Evolutionary conservation across 2,329 filamentous ascomycete genomes (phyloP).

Genomic region (Pyrenochaeta sp.): DNA sequence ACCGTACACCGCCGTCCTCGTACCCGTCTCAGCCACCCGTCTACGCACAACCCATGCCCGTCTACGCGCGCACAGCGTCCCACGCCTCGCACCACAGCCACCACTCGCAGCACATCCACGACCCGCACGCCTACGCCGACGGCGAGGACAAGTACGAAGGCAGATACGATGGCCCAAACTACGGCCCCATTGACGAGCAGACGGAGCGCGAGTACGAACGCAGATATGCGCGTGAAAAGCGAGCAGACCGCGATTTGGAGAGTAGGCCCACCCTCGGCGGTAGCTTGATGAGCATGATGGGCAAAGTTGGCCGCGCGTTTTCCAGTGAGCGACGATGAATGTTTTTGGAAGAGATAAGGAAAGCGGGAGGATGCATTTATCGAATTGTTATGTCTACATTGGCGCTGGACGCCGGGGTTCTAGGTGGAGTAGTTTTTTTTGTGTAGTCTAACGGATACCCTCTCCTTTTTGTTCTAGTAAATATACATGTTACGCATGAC

Average conservation of each 20-base stretch:
- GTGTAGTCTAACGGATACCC: neutral
- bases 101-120: constrained; percentile 3
- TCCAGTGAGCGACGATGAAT: constrained; percentile 15
- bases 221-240: constrained; percentile 22
- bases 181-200: constrained; percentile 20
- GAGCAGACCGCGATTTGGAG: constrained; percentile 19
- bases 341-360: no score
- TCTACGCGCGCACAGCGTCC: constrained; percentile 8
- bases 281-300: constrained; percentile 28
- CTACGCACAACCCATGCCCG: constrained; percentile 4
- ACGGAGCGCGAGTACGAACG: constrained; percentile 23
- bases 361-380: neutral
- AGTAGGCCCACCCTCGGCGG: constrained; percentile 39
- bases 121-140: constrained; percentile 14
- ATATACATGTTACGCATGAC: no score
- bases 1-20: neutral
- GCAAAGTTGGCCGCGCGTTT: constrained; percentile 18
- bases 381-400: neutral
- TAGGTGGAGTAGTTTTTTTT: neutral
- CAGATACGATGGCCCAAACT: constrained; percentile 5
- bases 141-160: constrained; percentile 6
- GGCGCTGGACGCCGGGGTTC: constrained; percentile 14
- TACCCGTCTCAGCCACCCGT: constrained; percentile 2
- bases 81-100: constrained; percentile 8
- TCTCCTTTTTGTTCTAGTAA: neutral